Percentiles rank a stretch among this genome's conserved stretches.
phyloP scores from a whole-genome alignment of 2,329 filamentous ascomycete species.

The Alternaria sp. region DNA sequence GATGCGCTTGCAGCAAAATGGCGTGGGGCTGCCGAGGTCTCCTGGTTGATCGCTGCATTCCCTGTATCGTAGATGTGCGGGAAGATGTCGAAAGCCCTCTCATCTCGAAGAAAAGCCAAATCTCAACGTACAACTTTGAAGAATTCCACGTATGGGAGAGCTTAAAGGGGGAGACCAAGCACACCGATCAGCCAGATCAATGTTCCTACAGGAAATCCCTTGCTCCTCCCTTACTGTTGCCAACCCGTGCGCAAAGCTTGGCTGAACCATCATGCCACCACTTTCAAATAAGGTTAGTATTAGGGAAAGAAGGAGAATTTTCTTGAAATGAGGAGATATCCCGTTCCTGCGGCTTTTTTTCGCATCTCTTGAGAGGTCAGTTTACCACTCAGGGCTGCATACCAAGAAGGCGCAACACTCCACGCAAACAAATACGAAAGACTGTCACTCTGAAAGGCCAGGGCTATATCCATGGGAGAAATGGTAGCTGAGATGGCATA shows the following conservation, averaged over 20 bases:
- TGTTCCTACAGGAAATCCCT: constrained; percentile 8
- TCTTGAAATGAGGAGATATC: background rate
- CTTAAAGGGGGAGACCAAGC: background rate
- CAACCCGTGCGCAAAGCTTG: constrained; percentile 7
- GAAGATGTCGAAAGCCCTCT: background rate
- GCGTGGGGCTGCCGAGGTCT: constrained; percentile 6
- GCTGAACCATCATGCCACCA: constrained; percentile 2
- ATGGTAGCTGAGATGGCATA: background rate
- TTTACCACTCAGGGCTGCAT: background rate
- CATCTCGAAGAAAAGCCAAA: background rate
- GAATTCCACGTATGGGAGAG: background rate
- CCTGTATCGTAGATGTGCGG: background rate
- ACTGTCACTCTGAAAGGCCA: background rate
- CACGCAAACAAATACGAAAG: background rate
- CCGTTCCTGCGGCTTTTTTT: background rate
- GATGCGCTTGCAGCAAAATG: constrained; percentile 6
- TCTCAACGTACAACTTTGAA: background rate
- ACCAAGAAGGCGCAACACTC: background rate
- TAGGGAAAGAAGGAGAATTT: background rate
- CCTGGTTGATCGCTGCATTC: constrained; percentile 2
- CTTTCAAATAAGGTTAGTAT: background rate
- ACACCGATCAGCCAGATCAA: background rate
- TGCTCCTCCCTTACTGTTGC: constrained; percentile 7
- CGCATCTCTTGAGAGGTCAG: background rate
- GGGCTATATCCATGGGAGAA: background rate